Base-by-base conservation (phyloP, 2,329 filamentous ascomycete species). In the Xylariaceae sp. region DNA sequence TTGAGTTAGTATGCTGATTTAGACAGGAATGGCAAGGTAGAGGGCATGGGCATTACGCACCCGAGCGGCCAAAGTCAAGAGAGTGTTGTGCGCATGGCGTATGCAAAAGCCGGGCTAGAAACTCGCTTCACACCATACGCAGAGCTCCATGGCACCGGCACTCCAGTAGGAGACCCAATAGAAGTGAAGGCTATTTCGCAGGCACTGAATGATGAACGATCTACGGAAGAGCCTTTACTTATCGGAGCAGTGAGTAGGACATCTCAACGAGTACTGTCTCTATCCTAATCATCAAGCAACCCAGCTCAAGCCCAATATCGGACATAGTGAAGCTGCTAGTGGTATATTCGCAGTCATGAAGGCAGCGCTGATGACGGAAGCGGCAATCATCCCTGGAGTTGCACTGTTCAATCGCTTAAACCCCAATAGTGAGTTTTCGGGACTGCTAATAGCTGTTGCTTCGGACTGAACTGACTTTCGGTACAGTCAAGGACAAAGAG, bases 31-130 rank as follows among this genome's bases (percentile, higher is more conserved):
- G 62, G 63, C 11, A 58, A 62, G 32, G 56, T 58, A 6, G 52
- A 56, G 4, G 66, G 55, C 1, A 52, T 58, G 31, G 59, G 60
- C 11, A 66, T 67, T 27, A 65, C 63, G 11, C 47, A 60, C 6
- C 57, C 69, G 47, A 54, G 62, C 49, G 44, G 39, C 1, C 38
- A 48, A 19, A 56, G 55, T 5, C 60, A 62, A 41, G 60, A 58
- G 39, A 44, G 42, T n/a, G 58, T 61, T 6, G 45, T 60, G 9
- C 54, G 56, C 1, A 45, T 47, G 42, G 58, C 59, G 2, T 61
- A 61, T 31, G 50, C 57, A 27, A 52, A 49, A 19, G 47, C 53
- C 6, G 55, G 55, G 10, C 54, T 64, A 1, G 55, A 60, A 18
- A 57, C 56, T 2, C 41, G 48, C 11, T 15, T 51, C 12, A 65